Evolutionary conservation across 768 basidiomycete species (phyloP).

Genomic region (Pisolithus orientalis): DNA sequence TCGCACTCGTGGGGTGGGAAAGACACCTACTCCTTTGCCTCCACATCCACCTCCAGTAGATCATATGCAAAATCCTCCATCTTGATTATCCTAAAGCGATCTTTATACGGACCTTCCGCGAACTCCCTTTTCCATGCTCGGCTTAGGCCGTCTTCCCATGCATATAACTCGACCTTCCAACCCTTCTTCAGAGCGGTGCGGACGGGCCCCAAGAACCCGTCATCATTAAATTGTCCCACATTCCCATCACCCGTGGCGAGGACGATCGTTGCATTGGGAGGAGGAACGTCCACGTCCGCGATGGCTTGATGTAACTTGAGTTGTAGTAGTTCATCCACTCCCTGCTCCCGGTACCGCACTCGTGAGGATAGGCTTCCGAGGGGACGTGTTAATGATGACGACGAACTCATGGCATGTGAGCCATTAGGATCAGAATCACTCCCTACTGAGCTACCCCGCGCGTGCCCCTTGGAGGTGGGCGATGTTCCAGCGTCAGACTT

Average conservation of each 20-base stretch:
- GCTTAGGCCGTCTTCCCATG: constrained; percentile 83
- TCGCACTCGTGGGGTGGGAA: neutral
- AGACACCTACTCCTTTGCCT: neutral
- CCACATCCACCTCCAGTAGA: constrained; percentile 40
- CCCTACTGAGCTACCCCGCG: constrained; percentile 12
- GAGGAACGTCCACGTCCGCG: constrained; percentile 60
- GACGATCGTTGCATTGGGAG: constrained; percentile 69
- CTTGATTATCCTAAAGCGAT: constrained; percentile 48
- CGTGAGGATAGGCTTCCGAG: neutral
- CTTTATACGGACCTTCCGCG: constrained; percentile 40
- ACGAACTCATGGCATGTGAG: constrained; percentile 8
- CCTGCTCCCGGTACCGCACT: constrained; percentile 78
- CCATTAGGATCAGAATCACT: constrained; percentile 23
- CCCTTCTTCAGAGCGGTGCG: constrained; percentile 80
- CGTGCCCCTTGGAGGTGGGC: constrained; percentile 7
- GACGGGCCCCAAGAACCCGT: constrained; percentile 88
- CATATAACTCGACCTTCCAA: constrained; percentile 93
- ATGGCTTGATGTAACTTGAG: constrained; percentile 87
- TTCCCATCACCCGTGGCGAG: constrained; percentile 94
- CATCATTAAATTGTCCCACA: constrained; percentile 86
- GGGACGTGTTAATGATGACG: constrained; percentile 27
- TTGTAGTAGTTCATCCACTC: constrained; percentile 92
- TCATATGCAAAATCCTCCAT: constrained; percentile 64
- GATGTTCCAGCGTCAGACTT: constrained; percentile 13
- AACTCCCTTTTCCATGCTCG: constrained; percentile 72